Conservation (phyloP, 2,329 filamentous ascomycete species). For the Xylaria sp. region DNA sequence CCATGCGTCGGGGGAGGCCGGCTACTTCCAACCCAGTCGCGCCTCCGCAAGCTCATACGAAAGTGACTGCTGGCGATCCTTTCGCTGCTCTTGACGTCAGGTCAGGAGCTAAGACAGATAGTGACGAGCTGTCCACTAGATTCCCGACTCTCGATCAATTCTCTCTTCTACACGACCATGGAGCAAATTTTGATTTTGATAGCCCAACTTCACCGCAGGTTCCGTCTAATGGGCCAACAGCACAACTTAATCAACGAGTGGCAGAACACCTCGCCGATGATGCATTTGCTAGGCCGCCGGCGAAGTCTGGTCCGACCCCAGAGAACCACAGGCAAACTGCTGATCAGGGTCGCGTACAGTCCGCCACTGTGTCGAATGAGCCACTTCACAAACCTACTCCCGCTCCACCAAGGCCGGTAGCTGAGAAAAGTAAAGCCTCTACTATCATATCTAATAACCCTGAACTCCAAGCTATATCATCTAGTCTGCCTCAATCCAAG, state of each 20-base stretch:
- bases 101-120: slow-evolving; percentile 59
- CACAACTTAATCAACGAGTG: slow-evolving; percentile 71
- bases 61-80: slow-evolving; percentile 78
- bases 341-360: slow-evolving; percentile 48
- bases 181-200: slow-evolving; percentile 86
- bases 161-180: slow-evolving; percentile 85
- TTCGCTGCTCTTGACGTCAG: slow-evolving; percentile 88
- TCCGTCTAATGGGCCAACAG: slow-evolving; percentile 52
- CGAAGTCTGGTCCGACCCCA: slow-evolving; percentile 42
- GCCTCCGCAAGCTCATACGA: slow-evolving; percentile 68
- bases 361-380: slow-evolving; percentile 39
- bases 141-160: slow-evolving; percentile 97
- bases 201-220: slow-evolving; percentile 57
- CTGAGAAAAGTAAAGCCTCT: slow-evolving; percentile 67
- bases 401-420: slow-evolving; percentile 53
- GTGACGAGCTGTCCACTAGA: slow-evolving; percentile 83
- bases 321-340: slow-evolving; percentile 47
- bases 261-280: slow-evolving; percentile 84
- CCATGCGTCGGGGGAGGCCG: slow-evolving; percentile 90
- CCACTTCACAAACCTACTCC: slow-evolving; percentile 51
- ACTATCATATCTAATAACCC: slow-evolving; percentile 71
- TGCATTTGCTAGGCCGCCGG: slow-evolving; percentile 70
- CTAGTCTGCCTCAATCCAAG: slow-evolving; percentile 51
- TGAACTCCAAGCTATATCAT: slow-evolving; percentile 67
- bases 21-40: slow-evolving; percentile 53